phyloP scores from a whole-genome alignment of 495 filamentous ascomycete species.

The Parathielavia hyrcaniae region DNA sequence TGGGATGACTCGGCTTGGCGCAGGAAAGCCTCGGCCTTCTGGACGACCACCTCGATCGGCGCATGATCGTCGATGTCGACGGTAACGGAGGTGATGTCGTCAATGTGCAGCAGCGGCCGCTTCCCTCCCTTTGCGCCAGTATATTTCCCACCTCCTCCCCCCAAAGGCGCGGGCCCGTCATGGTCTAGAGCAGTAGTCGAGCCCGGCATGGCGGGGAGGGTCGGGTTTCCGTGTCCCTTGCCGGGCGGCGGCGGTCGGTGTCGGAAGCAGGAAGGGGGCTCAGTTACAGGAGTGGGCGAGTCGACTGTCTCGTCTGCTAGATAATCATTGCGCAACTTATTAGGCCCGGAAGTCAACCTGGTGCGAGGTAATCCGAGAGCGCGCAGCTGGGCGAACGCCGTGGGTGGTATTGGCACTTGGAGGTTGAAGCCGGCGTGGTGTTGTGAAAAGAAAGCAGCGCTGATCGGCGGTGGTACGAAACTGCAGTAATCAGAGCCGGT shows the following conservation, averaged over 20 bases:
- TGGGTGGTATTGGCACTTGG: background rate
- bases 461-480: background rate
- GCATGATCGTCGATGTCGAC: slow-evolving; percentile 38
- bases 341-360: background rate
- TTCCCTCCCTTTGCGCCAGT: slow-evolving; percentile 24
- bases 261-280: background rate
- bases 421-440: background rate
- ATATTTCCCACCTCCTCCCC: background rate
- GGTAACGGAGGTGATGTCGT: slow-evolving; percentile 55
- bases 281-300: background rate
- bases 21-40: slow-evolving; percentile 44
- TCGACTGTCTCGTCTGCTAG: background rate
- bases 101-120: slow-evolving; percentile 60
- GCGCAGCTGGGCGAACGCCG: background rate
- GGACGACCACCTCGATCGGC: slow-evolving; percentile 46
- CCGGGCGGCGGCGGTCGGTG: background rate
- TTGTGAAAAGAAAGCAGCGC: background rate
- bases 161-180: slow-evolving; percentile 13
- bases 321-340: background rate
- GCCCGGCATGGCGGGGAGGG: slow-evolving; percentile 19
- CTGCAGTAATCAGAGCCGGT: background rate
- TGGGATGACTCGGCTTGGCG: slow-evolving; percentile 47
- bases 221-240: background rate
- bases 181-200: slow-evolving; percentile 21
- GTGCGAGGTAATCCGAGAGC: background rate